Base-by-base conservation (phyloP, 2,329 filamentous ascomycete genomes). In the Ciborinia camelliae region DNA sequence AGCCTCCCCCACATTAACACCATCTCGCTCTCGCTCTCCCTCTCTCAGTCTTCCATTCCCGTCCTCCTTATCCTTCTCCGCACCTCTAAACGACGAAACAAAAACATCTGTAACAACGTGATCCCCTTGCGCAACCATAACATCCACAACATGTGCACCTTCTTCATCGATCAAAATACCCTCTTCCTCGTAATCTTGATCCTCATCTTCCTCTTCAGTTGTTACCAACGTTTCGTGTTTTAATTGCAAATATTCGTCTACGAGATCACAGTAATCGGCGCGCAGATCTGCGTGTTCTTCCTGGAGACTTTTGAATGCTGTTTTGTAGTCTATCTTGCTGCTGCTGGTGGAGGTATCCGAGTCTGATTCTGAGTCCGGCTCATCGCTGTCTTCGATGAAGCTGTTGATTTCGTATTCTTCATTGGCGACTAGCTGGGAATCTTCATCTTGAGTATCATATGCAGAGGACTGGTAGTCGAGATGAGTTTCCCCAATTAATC, bases 361-460 rank as follows among this genome's bases (percentile, higher is more conserved):
- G 6, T 66, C 50, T 30, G 64, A 58, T 12, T 69, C 66, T 2
- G 65, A 54, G 51, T 12, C 68, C 53, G 23, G 30, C 14, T 35
- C 61, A 23, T 66, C 30, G 20, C 54, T 62, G 53, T 74, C 67
- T 43, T 73, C 68, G 23, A 73, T 71, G 32, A 73, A 70, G 35
- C 68, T 71, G 60, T 72, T 62, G 7, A 59, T 58, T 52, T 73
- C 71, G 48, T 75, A 73, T 6, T 71, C 65, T 15, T 74, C 71
- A 14, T 61, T 12, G 5, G 66, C 20, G 15, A 14, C 18, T 10
- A 70, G 18, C 8, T 62, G 18, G 6, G 58, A 35, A 39, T 32
- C 52, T 1, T 68, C 69, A 45, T 74, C 71, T 62, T 71, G 69
- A 10, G 73, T 68, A 62, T 74, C 73, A 54, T 73, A 75, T 10